phyloP scores from a whole-genome alignment of 495 filamentous ascomycete genomes.

The Lasiosphaeria ovina region DNA sequence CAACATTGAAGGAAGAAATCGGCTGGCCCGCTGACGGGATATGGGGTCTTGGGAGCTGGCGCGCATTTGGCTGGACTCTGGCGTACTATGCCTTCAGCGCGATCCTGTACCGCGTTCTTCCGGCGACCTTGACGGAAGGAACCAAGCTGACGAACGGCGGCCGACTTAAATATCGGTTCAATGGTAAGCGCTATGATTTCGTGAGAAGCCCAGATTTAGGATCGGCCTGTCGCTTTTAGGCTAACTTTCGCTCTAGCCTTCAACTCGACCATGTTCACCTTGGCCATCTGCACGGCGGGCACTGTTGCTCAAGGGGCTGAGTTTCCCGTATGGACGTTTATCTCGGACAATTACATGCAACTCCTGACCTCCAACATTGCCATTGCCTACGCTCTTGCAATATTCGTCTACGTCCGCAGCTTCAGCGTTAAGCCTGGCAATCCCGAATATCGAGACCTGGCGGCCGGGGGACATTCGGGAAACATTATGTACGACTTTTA shows the following conservation, averaged over 20 bases:
- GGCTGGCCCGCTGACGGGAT: conserved; percentile 74
- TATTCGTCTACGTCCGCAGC: conserved; percentile 74
- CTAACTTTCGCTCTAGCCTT: conserved; percentile 58
- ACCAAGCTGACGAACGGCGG: conserved; percentile 68
- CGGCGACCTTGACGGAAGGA: conserved; percentile 70
- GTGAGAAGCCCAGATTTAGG: background rate
- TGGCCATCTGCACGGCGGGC: conserved; percentile 65
- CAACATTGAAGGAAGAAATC: conserved; percentile 69
- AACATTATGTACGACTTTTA: conserved; percentile 95
- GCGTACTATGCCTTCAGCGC: conserved; percentile 80
- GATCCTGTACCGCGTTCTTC: conserved; percentile 72
- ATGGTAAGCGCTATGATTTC: conserved; percentile 51
- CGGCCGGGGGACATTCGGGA: conserved; percentile 76
- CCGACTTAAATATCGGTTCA: conserved; percentile 83
- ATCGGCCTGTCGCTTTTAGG: background rate
- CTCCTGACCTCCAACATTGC: conserved; percentile 80
- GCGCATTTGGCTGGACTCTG: conserved; percentile 63
- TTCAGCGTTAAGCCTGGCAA: conserved; percentile 76
- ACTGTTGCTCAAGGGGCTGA: conserved; percentile 74
- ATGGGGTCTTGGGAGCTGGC: conserved; percentile 57
- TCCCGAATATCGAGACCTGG: conserved; percentile 69
- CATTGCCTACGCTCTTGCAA: conserved; percentile 64
- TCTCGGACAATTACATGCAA: conserved; percentile 85
- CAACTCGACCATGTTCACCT: conserved; percentile 65
- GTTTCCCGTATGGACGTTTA: conserved; percentile 87